These are phyloP conservation scores for Dissophora globulifera DNA, from an alignment of 192 early-diverging fungal species.

Conservation along the genomic window DNA sequence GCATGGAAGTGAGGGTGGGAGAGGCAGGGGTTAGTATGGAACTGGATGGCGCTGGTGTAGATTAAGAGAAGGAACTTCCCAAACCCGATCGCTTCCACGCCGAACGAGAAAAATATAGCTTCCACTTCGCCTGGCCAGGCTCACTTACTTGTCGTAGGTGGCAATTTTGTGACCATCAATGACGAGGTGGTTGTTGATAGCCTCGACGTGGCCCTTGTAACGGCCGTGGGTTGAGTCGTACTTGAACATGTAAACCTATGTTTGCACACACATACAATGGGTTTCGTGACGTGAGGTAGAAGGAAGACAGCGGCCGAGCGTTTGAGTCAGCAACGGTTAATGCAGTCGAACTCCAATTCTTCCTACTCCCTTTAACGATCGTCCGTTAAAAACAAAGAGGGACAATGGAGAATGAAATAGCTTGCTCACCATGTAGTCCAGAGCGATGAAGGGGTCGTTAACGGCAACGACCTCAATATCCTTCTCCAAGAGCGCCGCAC, in stretches of 20 bases:
- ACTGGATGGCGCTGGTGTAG: too few relatives aligned
- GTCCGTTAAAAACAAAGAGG: too few relatives aligned
- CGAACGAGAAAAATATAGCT: too few relatives aligned
- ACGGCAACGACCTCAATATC: slow-evolving; percentile 86
- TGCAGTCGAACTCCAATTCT: too few relatives aligned
- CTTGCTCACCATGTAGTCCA: slow-evolving; percentile 91
- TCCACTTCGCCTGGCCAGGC: neutral
- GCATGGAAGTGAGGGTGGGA: neutral
- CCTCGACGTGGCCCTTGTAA: slow-evolving; percentile 84
- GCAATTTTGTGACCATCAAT: slow-evolving; percentile 87
- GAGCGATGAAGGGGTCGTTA: slow-evolving; percentile 98
- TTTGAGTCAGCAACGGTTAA: neutral
- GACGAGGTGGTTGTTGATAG: slow-evolving; percentile 87
- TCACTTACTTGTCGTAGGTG: slow-evolving; percentile 69
- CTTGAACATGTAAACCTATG: slow-evolving; percentile 90
- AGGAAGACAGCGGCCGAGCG: too few relatives aligned
- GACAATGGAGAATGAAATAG: too few relatives aligned
- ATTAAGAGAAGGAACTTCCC: too few relatives aligned
- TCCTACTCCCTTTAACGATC: too few relatives aligned
- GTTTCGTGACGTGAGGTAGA: neutral
- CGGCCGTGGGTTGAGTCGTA: slow-evolving; percentile 99
- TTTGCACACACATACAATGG: neutral
- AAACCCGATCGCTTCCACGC: too few relatives aligned
- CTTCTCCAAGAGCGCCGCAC: slow-evolving; percentile 81
- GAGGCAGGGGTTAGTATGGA: neutral